Evolutionary conservation across 192 early-diverging fungal species (phyloP), one percentile per base, ranked within the genome.

Genomic region (Coemansia guatemalensis): DNA sequence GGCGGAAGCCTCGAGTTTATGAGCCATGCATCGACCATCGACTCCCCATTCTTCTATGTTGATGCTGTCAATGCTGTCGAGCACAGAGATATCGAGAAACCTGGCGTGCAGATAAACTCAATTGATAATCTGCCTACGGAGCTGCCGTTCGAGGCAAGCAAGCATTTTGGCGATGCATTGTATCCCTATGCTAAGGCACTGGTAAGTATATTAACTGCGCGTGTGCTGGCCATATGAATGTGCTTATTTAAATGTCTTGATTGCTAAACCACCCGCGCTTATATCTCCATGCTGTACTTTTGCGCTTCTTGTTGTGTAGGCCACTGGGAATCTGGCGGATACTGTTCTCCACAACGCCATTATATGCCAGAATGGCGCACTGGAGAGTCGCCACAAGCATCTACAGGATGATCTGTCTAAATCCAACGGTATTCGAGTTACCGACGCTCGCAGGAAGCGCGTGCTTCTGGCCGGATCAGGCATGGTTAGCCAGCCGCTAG

Each of bases 41-140:
- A 95, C 74, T 71, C 87, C 59, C 94, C 95, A 1, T 96, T 90
- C 76, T 99, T 88, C 74, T 93, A 94, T 62, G 91, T 94, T 56
- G 94, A 99, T 78, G 93, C 95, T 18, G 75, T 91, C 32, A 80
- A 77, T 11, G 76, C 83, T 23, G 41, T 60, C 29, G 73, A 81
- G 56, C 95, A 97, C 81, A 74, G 89, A 61, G 83, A 91, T 60
- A 82, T 88, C 23, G 90, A 93, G 62, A 88, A 83, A 21, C 72
- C 80, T 4, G 97, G 97, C 30, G 87, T 95, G n/a, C 94, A 96
- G 70, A 92, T 99, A 75, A 94, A 97, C 88, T 93, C 94, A 7
- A 93, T 99, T 32, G 97, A 99, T 67, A 99, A 96, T 67, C 75
- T 99, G 39, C 97, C 97, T 1, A 92, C 97, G 2, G 97, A 99